Percentiles rank a stretch among this genome's conserved stretches.
phyloP scores from a whole-genome alignment of 768 basidiomycete genomes.

The Leccinum fibrillosum region DNA sequence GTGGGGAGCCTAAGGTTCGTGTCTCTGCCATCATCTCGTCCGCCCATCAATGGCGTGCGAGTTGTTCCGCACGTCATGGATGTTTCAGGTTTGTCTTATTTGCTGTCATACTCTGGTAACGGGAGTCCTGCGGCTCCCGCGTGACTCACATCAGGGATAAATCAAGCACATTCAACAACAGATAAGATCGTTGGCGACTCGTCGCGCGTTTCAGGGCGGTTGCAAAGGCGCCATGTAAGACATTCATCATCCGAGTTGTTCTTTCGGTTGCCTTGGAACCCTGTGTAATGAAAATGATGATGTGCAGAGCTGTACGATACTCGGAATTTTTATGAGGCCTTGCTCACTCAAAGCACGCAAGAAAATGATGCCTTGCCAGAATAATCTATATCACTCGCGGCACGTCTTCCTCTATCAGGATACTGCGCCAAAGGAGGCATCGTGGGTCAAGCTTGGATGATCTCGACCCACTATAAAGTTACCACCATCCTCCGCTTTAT shows the following conservation, averaged over 20 bases:
- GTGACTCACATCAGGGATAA: conserved; percentile 58
- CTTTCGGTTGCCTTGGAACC: no score
- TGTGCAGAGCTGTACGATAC: conserved; percentile 42
- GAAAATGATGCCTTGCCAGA: no score
- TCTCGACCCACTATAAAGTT: no score
- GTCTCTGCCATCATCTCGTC: no score
- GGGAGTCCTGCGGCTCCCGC: background rate
- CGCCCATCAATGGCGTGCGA: conserved; percentile 11
- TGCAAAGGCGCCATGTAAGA: conserved; percentile 51
- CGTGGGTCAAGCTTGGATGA: no score
- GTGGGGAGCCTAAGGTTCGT: no score
- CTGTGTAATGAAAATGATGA: no score
- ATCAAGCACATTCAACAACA: conserved; percentile 62
- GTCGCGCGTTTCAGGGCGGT: conserved; percentile 62
- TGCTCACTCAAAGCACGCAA: conserved; percentile 46
- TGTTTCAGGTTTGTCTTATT: conserved; percentile 60
- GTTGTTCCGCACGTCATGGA: conserved; percentile 78
- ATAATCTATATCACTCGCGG: no score
- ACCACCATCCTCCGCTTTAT: background rate
- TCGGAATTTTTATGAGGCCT: conserved; percentile 58
- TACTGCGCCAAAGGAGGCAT: no score
- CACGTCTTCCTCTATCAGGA: no score
- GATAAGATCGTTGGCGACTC: conserved; percentile 62
- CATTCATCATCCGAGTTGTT: background rate
- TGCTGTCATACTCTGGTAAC: background rate